Percentiles rank a stretch among this genome's conserved stretches.
These are phyloP conservation scores for Pontederia crassipes DNA, from an alignment of 176 grass and related monocot genomes.

Conservation along the genomic window DNA sequence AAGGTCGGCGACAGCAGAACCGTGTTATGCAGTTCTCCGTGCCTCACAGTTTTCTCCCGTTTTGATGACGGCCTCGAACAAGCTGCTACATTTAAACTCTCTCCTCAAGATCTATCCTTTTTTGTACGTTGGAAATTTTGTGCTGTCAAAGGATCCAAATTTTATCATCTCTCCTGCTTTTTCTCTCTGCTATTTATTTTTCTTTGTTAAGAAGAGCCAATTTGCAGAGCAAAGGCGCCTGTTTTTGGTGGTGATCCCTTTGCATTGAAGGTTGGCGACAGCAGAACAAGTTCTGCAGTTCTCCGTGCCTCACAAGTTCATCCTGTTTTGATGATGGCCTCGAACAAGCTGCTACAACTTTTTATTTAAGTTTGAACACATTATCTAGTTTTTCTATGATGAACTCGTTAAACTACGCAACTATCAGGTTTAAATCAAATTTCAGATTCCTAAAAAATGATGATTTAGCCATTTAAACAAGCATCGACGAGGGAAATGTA, in stretches of 20 bases:
- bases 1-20: conserved; percentile 16
- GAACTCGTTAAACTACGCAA: too few species aligned
- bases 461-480: too few species aligned
- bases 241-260: neutral
- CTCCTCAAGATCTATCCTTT: neutral
- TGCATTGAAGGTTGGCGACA: conserved; percentile 27
- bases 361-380: too few species aligned
- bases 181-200: neutral
- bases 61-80: conserved; percentile 26
- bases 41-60: conserved; percentile 1
- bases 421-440: too few species aligned
- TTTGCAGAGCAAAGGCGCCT: conserved; percentile 15
- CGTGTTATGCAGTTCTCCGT: conserved; percentile 17
- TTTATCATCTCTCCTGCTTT: neutral
- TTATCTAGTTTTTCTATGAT: too few species aligned
- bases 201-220: neutral
- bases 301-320: conserved; percentile 16
- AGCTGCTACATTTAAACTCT: conserved; percentile 15
- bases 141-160: too few species aligned
- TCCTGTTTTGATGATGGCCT: conserved; percentile 14
- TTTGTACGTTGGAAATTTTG: neutral
- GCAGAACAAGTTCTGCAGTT: neutral
- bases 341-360: conserved; percentile 24
- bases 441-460: too few species aligned
- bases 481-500: too few species aligned